phyloP scores from a whole-genome alignment of 2,329 filamentous ascomycete species.

The Atkinsonella texensis region DNA sequence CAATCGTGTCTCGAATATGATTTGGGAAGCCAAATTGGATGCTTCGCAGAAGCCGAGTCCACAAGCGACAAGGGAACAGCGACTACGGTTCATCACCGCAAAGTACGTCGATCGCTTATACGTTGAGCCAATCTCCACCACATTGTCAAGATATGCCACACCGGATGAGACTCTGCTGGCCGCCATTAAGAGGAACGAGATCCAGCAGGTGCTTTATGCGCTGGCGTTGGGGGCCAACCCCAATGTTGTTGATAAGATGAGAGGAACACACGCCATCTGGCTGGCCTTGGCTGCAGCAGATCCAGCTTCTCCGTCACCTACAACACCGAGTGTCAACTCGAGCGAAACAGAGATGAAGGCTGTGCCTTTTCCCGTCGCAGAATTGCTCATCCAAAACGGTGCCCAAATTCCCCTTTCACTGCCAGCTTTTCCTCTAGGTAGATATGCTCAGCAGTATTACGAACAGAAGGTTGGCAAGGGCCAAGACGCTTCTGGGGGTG shows the following conservation, averaged over 20 bases:
- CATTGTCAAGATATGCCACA: constrained; percentile 62
- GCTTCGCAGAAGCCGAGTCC: constrained; percentile 58
- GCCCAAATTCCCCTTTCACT: constrained; percentile 68
- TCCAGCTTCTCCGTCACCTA: constrained; percentile 63
- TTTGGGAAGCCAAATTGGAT: constrained; percentile 86
- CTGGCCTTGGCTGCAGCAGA: constrained; percentile 87
- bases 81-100: constrained; percentile 85
- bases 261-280: constrained; percentile 81
- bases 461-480: constrained; percentile 56
- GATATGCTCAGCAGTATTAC: constrained; percentile 70
- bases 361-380: constrained; percentile 75
- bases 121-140: constrained; percentile 65
- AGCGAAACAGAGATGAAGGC: constrained; percentile 36
- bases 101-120: constrained; percentile 84
- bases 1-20: constrained; percentile 89
- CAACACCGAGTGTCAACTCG: constrained; percentile 29
- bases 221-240: constrained; percentile 78
- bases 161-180: constrained; percentile 83
- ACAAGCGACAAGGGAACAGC: constrained; percentile 74
- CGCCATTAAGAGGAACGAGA: constrained; percentile 91
- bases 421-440: constrained; percentile 73
- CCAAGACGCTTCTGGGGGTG: constrained; percentile 31
- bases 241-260: constrained; percentile 73
- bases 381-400: constrained; percentile 86
- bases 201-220: constrained; percentile 84